Evolutionary conservation across 1,284 basidiomycete genomes (phyloP).

Genomic region (Cystobasidiaceae sp.): DNA sequence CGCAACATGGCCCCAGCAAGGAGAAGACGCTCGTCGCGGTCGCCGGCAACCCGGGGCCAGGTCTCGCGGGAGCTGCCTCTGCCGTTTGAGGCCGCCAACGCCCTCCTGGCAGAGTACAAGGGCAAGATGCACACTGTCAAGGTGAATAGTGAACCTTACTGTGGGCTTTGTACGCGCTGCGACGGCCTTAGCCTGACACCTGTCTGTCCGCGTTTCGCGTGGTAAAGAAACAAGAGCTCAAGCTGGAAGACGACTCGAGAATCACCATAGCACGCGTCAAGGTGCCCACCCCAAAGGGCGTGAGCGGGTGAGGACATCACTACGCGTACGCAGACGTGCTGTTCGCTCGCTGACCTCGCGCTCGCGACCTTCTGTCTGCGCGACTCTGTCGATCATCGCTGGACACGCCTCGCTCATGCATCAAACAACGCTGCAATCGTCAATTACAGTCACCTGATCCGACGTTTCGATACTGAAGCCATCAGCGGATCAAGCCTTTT

Average conservation of each 20-base stretch:
- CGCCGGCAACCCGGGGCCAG: background rate
- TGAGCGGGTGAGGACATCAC: slow-evolving; percentile 40
- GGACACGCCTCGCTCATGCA: too few relatives aligned
- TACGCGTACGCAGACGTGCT: too few relatives aligned
- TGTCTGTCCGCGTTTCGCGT: background rate
- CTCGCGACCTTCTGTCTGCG: too few relatives aligned
- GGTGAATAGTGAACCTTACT: background rate
- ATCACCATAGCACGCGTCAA: slow-evolving; percentile 89
- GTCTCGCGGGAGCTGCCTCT: slow-evolving; percentile 23
- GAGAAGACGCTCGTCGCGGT: slow-evolving; percentile 16
- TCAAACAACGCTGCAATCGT: too few relatives aligned
- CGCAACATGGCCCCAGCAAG: slow-evolving; percentile 15
- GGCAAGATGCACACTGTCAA: slow-evolving; percentile 40
- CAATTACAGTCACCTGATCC: slow-evolving; percentile 60
- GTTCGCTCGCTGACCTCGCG: too few relatives aligned
- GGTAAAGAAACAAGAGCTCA: slow-evolving; percentile 36
- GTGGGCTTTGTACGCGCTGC: too few relatives aligned
- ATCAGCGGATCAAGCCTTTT: slow-evolving; percentile 97
- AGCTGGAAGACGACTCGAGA: slow-evolving; percentile 35
- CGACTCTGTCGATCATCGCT: too few relatives aligned
- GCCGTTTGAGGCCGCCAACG: slow-evolving; percentile 35
- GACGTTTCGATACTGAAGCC: slow-evolving; percentile 91
- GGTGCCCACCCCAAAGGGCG: slow-evolving; percentile 62
- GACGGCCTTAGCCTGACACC: background rate
- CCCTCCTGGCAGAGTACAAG: slow-evolving; percentile 31